Evolutionary conservation across 441 rosid genomes (phyloP).

Genomic region (Corymbia calophylla): DNA sequence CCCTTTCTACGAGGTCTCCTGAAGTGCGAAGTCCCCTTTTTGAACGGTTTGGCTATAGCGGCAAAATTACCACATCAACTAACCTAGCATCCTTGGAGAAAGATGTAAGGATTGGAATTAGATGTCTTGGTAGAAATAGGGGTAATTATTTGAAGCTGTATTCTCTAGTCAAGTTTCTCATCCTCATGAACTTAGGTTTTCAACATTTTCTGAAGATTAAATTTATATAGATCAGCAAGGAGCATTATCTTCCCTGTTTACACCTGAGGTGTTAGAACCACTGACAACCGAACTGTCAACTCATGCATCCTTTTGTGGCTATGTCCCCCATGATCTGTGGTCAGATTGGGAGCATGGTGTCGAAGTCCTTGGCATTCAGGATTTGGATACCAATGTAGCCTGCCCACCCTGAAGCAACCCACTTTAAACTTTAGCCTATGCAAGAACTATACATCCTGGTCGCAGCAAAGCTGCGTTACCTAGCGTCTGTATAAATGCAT

Average conservation of each 20-base stretch:
- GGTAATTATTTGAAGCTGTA: not conserved
- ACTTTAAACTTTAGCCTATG: not conserved
- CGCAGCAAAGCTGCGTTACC: not conserved
- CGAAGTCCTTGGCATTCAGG: not conserved
- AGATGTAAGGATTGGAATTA: constrained; percentile 42
- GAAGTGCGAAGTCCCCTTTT: constrained; percentile 38
- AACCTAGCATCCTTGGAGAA: constrained; percentile 64
- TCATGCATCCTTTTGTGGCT: not conserved
- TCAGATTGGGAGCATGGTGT: not conserved
- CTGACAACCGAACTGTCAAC: not conserved
- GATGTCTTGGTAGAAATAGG: not conserved
- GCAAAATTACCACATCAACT: constrained; percentile 23
- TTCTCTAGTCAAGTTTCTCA: not conserved
- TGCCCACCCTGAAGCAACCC: not conserved
- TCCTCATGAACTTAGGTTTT: not conserved
- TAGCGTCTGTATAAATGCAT: not conserved
- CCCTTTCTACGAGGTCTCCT: constrained; percentile 21
- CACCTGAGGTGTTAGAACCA: not conserved
- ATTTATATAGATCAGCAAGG: not conserved
- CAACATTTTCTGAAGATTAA: not conserved
- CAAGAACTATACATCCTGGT: not conserved
- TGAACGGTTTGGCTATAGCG: constrained; percentile 9
- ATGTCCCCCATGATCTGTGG: not conserved
- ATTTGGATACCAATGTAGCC: not conserved
- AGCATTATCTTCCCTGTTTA: not conserved